Percentiles rank a stretch among this genome's conserved stretches.
Conservation (phyloP, 129 eudicot species). For the Erigeron canadensis region DNA sequence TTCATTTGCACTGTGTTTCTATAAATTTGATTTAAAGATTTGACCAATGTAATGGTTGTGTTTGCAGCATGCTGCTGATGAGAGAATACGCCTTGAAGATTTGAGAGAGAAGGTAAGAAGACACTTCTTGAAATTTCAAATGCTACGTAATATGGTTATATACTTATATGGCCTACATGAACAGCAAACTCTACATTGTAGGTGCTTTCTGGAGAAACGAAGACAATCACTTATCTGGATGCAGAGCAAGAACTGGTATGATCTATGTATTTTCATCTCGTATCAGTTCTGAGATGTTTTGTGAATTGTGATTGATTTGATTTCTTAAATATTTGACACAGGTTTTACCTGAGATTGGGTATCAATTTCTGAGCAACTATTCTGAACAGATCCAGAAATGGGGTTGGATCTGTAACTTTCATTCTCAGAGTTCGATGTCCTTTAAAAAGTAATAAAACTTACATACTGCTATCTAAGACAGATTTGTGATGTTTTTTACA, state of each 20-base stretch:
- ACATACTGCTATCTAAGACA: constrained; percentile 3
- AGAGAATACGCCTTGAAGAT: constrained; percentile 89
- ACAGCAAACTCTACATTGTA: constrained; percentile 20
- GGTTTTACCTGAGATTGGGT: constrained; percentile 88
- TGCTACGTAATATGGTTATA: constrained; percentile 1
- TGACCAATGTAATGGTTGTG: constrained; percentile 21
- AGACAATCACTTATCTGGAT: constrained; percentile 68
- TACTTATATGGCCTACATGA: constrained; percentile 13
- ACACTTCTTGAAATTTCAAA: constrained; percentile 19
- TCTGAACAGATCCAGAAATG: constrained; percentile 67
- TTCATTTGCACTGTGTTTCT: constrained; percentile 20
- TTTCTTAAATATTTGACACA: constrained; percentile 24
- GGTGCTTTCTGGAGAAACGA: constrained; percentile 91
- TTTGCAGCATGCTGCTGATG: constrained; percentile 98
- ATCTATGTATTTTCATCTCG: constrained; percentile 14
- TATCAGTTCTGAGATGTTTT: constrained; percentile 12
- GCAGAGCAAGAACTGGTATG: constrained; percentile 80
- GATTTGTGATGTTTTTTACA: constrained; percentile 6
- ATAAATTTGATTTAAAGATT: neutral
- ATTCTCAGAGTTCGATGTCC: constrained; percentile 53
- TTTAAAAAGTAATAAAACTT: constrained; percentile 64
- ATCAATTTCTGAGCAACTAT: constrained; percentile 75
- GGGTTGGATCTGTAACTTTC: constrained; percentile 97
- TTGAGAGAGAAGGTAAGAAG: constrained; percentile 73
- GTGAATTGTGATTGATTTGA: constrained; percentile 15